Conservation (phyloP, 2,329 filamentous ascomycete species). For the Penicillium sp. region DNA sequence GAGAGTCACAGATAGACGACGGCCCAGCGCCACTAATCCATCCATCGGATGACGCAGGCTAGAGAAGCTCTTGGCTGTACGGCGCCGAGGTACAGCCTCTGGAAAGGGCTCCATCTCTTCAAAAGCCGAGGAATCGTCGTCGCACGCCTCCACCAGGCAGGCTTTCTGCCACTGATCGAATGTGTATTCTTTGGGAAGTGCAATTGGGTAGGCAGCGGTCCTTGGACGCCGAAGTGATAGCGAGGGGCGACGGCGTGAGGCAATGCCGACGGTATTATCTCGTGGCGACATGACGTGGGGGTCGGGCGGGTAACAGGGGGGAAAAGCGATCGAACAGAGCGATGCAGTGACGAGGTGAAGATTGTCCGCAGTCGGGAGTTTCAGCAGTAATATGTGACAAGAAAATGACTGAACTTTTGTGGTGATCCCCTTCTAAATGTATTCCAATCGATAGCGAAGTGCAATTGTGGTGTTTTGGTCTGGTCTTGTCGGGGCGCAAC, state of each 20-base stretch:
- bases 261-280: conserved; percentile 35
- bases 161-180: conserved; percentile 35
- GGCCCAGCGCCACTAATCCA: conserved; percentile 49
- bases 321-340: conserved; percentile 19
- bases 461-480: conserved; percentile 16
- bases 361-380: conserved; percentile 3
- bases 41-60: conserved; percentile 50
- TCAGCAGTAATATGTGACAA: not conserved
- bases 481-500: conserved; percentile 8
- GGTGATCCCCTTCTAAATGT: conserved; percentile 19
- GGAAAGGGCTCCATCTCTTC: conserved; percentile 44
- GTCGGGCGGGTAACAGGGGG: conserved; percentile 11
- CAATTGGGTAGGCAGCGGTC: conserved; percentile 41
- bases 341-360: conserved; percentile 11
- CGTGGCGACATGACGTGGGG: conserved; percentile 39
- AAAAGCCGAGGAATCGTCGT: conserved; percentile 35
- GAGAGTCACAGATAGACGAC: conserved; percentile 49
- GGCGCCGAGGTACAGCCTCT: conserved; percentile 40
- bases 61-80: conserved; percentile 50
- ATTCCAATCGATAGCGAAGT: conserved; percentile 7
- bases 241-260: conserved; percentile 47
- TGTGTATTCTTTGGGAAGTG: conserved; percentile 29
- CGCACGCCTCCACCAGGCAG: conserved; percentile 32
- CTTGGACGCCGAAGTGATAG: conserved; percentile 47
- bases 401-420: conserved; percentile 24